A percentile compares a stretch with the other conserved stretches of the same genome.
Conservation (phyloP, 2,329 filamentous ascomycete genomes). For the Aspergillus oerlinghausenensis region DNA sequence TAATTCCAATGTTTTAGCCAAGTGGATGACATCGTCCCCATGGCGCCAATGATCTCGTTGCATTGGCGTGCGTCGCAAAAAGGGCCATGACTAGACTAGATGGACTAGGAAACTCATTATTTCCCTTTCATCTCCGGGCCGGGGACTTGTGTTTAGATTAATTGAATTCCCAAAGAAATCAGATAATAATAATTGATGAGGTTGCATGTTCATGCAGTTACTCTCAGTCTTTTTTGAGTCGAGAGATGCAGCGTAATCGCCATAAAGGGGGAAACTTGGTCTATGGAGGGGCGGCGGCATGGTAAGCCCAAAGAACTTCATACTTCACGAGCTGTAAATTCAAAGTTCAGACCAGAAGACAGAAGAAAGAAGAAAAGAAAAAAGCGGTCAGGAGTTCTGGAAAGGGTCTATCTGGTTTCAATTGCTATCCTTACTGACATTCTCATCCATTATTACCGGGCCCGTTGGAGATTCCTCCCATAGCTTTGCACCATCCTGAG, state of each 20-base stretch:
- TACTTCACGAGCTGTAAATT: neutral
- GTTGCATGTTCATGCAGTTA: neutral
- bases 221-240: neutral
- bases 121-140: slow-evolving; percentile 23
- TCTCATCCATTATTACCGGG: no score
- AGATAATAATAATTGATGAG: no score
- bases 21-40: slow-evolving; percentile 18
- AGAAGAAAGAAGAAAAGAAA: neutral
- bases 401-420: slow-evolving; percentile 11
- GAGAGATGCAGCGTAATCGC: neutral
- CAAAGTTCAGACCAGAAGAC: slow-evolving; percentile 1
- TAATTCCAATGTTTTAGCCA: neutral
- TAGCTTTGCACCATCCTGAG: slow-evolving; percentile 10
- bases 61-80: slow-evolving; percentile 16
- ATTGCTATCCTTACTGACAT: slow-evolving; percentile 1
- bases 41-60: slow-evolving; percentile 16
- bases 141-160: slow-evolving; percentile 13
- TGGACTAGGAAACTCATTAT: slow-evolving; percentile 13
- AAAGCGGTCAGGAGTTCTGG: slow-evolving; percentile 15
- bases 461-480: slow-evolving; percentile 2
- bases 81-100: slow-evolving; percentile 4
- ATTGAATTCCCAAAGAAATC: neutral
- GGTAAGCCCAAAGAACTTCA: neutral
- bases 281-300: neutral
- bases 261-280: neutral